Evolutionary conservation across 345 rosid species (phyloP).

Genomic region (sweet orange (Citrus sinensis)): DNA sequence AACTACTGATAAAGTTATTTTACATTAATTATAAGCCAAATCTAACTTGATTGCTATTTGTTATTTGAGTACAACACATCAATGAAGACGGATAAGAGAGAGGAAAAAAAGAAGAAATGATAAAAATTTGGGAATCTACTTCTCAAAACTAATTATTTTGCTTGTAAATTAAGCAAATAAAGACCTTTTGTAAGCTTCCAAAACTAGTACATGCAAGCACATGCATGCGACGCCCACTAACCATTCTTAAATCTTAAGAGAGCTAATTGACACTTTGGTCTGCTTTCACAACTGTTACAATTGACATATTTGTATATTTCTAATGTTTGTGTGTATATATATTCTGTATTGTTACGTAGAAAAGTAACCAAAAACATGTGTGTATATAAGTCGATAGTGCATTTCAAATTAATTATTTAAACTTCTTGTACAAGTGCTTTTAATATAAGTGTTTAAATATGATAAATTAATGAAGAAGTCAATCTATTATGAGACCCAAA

Average conservation of each 20-base stretch:
- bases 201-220: neutral
- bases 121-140: neutral
- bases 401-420: neutral
- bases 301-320: neutral
- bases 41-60: neutral
- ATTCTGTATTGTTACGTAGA: neutral
- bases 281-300: neutral
- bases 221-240: neutral
- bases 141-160: neutral
- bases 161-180: neutral
- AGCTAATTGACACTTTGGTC: neutral
- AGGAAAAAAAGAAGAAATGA: neutral
- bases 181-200: neutral
- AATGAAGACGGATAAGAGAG: too few species aligned
- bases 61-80: neutral
- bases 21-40: neutral
- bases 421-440: neutral
- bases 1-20: neutral
- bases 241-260: neutral
- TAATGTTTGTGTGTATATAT: neutral
- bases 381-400: neutral
- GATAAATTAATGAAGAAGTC: neutral
- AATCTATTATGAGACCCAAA: neutral
- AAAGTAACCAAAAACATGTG: neutral
- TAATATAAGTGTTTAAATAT: neutral